Percentiles rank a stretch among this genome's conserved stretches.
phyloP scores from a whole-genome alignment of 2,329 filamentous ascomycete genomes.

The Fusarium multiceps region DNA sequence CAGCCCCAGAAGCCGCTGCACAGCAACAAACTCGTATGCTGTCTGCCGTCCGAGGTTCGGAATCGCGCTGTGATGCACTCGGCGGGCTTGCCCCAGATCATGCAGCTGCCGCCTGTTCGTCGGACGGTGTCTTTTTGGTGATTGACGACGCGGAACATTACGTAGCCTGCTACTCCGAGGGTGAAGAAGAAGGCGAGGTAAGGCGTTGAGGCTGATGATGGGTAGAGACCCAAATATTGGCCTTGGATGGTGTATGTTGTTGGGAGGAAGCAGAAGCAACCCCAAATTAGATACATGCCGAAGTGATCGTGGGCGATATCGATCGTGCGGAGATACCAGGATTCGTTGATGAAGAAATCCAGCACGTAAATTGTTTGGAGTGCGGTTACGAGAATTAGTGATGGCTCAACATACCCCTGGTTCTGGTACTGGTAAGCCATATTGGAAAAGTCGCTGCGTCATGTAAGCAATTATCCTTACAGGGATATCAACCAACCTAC shows the following conservation, averaged over 20 bases:
- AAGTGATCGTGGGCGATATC: slow-evolving; percentile 59
- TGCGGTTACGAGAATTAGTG: slow-evolving; percentile 56
- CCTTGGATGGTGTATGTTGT: slow-evolving; percentile 60
- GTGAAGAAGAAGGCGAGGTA: slow-evolving; percentile 38
- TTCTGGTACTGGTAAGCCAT: slow-evolving; percentile 55
- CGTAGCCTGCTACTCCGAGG: slow-evolving; percentile 51
- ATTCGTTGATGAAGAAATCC: slow-evolving; percentile 62
- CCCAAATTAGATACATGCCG: slow-evolving; percentile 59
- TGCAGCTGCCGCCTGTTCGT: slow-evolving; percentile 53
- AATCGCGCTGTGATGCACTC: slow-evolving; percentile 54
- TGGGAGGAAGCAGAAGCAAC: slow-evolving; percentile 58
- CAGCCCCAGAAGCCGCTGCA: slow-evolving; percentile 49
- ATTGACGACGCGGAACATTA: slow-evolving; percentile 58
- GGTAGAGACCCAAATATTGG: slow-evolving; percentile 59
- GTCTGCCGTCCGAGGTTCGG: slow-evolving; percentile 54
- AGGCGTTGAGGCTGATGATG: slow-evolving; percentile 46
- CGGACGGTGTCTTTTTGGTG: slow-evolving; percentile 58
- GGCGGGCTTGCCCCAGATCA: slow-evolving; percentile 57
- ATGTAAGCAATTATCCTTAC: slow-evolving; percentile 34
- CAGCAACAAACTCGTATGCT: slow-evolving; percentile 50
- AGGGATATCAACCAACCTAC: slow-evolving; percentile 37
- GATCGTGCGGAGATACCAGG: slow-evolving; percentile 61
- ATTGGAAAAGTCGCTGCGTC: slow-evolving; percentile 44
- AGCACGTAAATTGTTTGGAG: slow-evolving; percentile 59
- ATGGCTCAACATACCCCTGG: slow-evolving; percentile 51